Evolutionary conservation across 805 yeast species (phyloP).

Genomic region (Lachancea dasiensis): DNA sequence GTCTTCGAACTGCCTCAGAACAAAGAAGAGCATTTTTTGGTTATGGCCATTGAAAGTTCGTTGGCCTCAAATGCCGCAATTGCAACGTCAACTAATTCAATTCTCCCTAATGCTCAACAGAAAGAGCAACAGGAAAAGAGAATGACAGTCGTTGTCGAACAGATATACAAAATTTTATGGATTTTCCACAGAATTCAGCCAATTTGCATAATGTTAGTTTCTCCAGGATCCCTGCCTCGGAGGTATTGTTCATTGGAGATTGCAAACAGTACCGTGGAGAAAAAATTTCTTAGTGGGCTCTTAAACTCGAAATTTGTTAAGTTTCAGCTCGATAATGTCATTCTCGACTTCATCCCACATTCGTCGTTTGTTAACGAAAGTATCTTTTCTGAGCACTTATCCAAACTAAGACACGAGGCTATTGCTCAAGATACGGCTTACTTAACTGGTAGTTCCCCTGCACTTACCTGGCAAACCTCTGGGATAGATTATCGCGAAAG

Average conservation of each 20-base stretch:
- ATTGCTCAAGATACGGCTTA: constrained; percentile 38
- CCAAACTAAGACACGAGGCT: constrained; percentile 55
- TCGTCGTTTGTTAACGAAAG: constrained; percentile 31
- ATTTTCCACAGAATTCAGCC: constrained; percentile 66
- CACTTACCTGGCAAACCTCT: constrained; percentile 53
- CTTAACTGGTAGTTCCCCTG: constrained; percentile 8
- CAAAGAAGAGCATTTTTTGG: constrained; percentile 69
- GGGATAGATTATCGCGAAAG: constrained; percentile 72
- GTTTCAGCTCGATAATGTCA: constrained; percentile 42
- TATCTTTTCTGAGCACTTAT: constrained; percentile 44
- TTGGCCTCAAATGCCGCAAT: constrained; percentile 32
- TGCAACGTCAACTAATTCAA: constrained; percentile 10
- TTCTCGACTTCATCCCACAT: constrained; percentile 33
- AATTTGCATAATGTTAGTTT: constrained; percentile 74
- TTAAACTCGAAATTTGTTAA: constrained; percentile 75
- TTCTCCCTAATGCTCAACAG: constrained; percentile 14
- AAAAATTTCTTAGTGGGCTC: constrained; percentile 73
- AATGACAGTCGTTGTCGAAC: constrained; percentile 31
- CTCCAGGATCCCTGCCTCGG: constrained; percentile 77
- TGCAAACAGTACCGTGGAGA: constrained; percentile 81
- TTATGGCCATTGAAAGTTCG: constrained; percentile 75
- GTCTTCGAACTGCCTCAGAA: constrained; percentile 59
- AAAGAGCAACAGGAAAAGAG: constrained; percentile 21
- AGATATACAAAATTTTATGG: constrained; percentile 33
- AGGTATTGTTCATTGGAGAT: constrained; percentile 71